phyloP scores from a whole-genome alignment of 1,284 basidiomycete genomes.

The Pseudozyma sp. region DNA sequence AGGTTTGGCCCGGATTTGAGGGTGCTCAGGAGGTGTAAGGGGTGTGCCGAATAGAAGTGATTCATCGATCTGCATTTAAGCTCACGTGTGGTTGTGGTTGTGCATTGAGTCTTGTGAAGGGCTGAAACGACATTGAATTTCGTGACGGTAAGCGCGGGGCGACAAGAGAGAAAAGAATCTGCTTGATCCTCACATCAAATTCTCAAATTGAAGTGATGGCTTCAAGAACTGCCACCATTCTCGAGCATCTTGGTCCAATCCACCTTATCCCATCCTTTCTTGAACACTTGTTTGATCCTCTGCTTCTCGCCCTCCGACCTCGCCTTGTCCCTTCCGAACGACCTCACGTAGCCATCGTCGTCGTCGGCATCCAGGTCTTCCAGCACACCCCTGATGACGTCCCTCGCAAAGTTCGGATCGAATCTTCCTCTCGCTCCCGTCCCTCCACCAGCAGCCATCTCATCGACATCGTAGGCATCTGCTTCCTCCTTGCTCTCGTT shows the following conservation, averaged over 20 bases:
- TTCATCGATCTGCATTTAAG: too few relatives aligned
- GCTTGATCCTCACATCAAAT: too few relatives aligned
- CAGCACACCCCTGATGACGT: slow-evolving; percentile 91
- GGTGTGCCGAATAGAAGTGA: too few relatives aligned
- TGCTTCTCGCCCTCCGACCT: slow-evolving; percentile 76
- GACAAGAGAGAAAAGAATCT: too few relatives aligned
- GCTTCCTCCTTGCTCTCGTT: slow-evolving; percentile 62
- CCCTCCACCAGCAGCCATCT: slow-evolving; percentile 25
- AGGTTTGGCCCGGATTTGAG: slow-evolving; percentile 49
- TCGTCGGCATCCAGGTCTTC: slow-evolving; percentile 85
- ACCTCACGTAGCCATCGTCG: slow-evolving; percentile 11
- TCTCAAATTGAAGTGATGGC: too few relatives aligned
- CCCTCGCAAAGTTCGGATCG: slow-evolving; percentile 78
- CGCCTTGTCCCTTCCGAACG: slow-evolving; percentile 72
- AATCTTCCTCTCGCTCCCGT: slow-evolving; percentile 30
- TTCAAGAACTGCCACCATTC: too few relatives aligned
- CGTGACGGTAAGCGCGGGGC: too few relatives aligned
- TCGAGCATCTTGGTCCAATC: slow-evolving; percentile 70
- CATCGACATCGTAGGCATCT: slow-evolving; percentile 72
- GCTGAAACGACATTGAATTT: too few relatives aligned
- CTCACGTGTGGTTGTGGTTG: too few relatives aligned
- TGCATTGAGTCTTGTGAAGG: too few relatives aligned
- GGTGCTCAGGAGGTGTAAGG: background rate
- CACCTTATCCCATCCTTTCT: slow-evolving; percentile 70
- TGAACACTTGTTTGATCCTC: slow-evolving; percentile 74